Evolutionary conservation across 768 basidiomycete species (phyloP), one percentile per base, ranked within the genome.

Genomic region (Mycena indigotica): DNA sequence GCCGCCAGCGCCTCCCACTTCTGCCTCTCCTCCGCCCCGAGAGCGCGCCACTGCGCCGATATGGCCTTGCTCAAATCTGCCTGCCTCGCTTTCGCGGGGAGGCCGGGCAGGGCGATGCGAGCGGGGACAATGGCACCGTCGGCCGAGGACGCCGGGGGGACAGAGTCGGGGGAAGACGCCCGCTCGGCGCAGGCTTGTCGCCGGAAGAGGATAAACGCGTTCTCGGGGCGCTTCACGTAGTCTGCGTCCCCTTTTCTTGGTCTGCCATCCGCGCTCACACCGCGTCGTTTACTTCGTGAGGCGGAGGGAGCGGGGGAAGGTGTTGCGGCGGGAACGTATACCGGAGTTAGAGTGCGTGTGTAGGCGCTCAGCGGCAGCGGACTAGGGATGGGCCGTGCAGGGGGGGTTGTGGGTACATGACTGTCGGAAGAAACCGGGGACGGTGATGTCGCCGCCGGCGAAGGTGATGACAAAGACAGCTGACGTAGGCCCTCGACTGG

Each of bases 171-270:
- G 13, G 58, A 5, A 45, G 56, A 48, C 19, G 54, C 52, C 19
- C 85, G 83, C 50, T 88, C 86, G 72, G 88, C 85, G 72, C 86
- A 89, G 73, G 86, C 89, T 66, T 87, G 84, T 65, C 88, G 82
- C 53, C 89, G 84, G 81, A 91, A 91, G 54, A 91, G 80, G 69
- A 91, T 91, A 77, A 91, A 91, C 6, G 89, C 89, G 66, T 91
- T 91, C 73, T 89, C 87, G 1, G 89, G 88, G 40, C 89, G 84
- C 72, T 90, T 90, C 76, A 91, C 84, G 67, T 91, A 91, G 71
- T 89, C 88, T 49, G 88, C 87, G 72, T 91, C 89, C 64, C 89
- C 89, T 76, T 86, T 85, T 73, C 77, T 84, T 60, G 86, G 81
- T 57, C 81, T 72, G 62, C 83, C 83, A 58, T 86, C 84, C 2